Conservation (phyloP, 2,329 filamentous ascomycete species). For the Xylaria sp. region DNA sequence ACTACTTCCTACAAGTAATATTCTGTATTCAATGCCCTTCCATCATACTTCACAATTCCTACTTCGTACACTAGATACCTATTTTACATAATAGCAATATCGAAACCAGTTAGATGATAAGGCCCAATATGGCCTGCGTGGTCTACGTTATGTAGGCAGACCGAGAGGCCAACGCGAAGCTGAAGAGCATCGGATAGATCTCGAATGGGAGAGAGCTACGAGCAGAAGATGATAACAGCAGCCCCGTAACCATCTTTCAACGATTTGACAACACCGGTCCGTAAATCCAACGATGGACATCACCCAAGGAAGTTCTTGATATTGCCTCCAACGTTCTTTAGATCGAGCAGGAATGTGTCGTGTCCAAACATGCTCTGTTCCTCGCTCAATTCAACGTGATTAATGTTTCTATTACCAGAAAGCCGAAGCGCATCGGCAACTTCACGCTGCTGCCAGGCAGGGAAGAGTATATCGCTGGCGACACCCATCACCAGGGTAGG, state of each 20-base stretch:
- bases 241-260: background rate
- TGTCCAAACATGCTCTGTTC: slow-evolving; percentile 94
- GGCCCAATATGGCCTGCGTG: background rate
- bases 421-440: slow-evolving; percentile 76
- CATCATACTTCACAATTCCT: too few species aligned
- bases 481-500: slow-evolving; percentile 89
- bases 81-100: too few species aligned
- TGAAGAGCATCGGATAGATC: background rate
- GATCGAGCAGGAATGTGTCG: slow-evolving; percentile 89
- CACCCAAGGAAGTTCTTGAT: slow-evolving; percentile 72
- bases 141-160: too few species aligned
- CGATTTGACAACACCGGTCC: background rate
- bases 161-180: too few species aligned
- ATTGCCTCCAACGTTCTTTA: slow-evolving; percentile 85
- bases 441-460: slow-evolving; percentile 95
- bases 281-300: background rate
- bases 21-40: too few species aligned
- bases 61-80: too few species aligned
- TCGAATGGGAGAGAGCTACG: background rate
- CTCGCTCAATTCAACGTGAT: slow-evolving; percentile 86
- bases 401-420: slow-evolving; percentile 73
- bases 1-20: too few species aligned
- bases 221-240: background rate
- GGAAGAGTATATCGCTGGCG: slow-evolving; percentile 92
- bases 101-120: background rate